A percentile compares a stretch with the other conserved stretches of the same genome.
Conservation (phyloP, 2,329 filamentous ascomycete genomes). For the Clarireedia paspali region DNA sequence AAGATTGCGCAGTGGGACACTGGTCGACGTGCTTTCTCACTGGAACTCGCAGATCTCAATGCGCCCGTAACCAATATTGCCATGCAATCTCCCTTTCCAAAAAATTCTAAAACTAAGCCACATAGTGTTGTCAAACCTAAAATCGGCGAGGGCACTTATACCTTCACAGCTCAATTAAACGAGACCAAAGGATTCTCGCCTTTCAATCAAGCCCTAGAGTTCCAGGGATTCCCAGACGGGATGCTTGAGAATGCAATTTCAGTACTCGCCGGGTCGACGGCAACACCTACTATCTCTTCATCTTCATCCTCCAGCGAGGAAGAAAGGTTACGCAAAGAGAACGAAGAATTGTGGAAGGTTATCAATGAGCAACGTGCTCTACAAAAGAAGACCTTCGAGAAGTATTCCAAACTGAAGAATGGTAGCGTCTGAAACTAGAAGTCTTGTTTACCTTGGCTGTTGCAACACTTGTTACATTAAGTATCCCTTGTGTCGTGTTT, state of each 20-base stretch:
- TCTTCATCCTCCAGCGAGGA: conserved; percentile 30
- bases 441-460: neutral
- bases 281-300: neutral
- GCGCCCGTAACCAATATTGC: conserved; percentile 74
- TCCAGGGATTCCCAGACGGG: conserved; percentile 26
- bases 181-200: conserved; percentile 22
- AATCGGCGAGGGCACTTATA: conserved; percentile 56
- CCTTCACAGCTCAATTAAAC: conserved; percentile 56
- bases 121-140: conserved; percentile 73
- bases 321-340: conserved; percentile 32
- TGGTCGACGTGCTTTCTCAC: conserved; percentile 28
- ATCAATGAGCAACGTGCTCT: conserved; percentile 37
- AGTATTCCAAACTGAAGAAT: conserved; percentile 25
- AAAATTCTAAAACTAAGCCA: conserved; percentile 40
- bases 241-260: conserved; percentile 43
- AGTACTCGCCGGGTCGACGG: conserved; percentile 32
- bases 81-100: conserved; percentile 58
- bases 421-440: conserved; percentile 11
- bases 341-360: conserved; percentile 38
- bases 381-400: conserved; percentile 34
- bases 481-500: conserved; percentile 7
- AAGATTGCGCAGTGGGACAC: conserved; percentile 77
- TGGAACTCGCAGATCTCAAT: conserved; percentile 44
- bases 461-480: neutral
- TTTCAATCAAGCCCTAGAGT: conserved; percentile 18